Evolutionary conservation across 1,284 basidiomycete genomes (phyloP).

Genomic region (Ustanciosporium gigantosporum): DNA sequence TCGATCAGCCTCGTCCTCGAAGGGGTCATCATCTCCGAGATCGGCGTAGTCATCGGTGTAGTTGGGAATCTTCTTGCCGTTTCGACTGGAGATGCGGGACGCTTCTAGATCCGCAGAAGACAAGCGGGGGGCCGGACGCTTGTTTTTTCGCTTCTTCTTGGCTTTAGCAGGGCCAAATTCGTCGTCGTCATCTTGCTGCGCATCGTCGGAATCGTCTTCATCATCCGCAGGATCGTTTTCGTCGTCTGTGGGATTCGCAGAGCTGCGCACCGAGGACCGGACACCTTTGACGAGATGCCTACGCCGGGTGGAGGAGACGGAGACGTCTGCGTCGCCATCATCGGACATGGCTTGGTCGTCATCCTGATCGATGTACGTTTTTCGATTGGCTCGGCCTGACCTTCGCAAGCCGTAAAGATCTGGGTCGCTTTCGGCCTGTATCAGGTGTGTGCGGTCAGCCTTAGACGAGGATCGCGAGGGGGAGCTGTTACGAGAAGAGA

Average conservation of each 20-base stretch:
- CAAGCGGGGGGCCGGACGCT: slow-evolving; percentile 15
- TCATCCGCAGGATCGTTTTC: slow-evolving; percentile 64
- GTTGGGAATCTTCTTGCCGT: slow-evolving; percentile 53
- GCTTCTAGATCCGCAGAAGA: slow-evolving; percentile 41
- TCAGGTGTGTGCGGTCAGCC: slow-evolving; percentile 33
- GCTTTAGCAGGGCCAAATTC: slow-evolving; percentile 17
- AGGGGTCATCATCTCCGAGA: slow-evolving; percentile 56
- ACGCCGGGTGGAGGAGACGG: slow-evolving; percentile 24
- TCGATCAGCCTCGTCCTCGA: slow-evolving; percentile 52
- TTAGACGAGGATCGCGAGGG: slow-evolving; percentile 32
- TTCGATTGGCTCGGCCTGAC: slow-evolving; percentile 59
- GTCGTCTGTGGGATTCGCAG: slow-evolving; percentile 58
- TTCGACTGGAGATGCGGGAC: slow-evolving; percentile 49
- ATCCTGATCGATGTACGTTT: slow-evolving; percentile 33
- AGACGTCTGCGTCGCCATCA: slow-evolving; percentile 10
- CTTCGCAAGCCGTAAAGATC: slow-evolving; percentile 61
- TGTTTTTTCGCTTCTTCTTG: slow-evolving; percentile 17
- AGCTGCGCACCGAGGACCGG: slow-evolving; percentile 21
- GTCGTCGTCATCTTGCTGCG: slow-evolving; percentile 71
- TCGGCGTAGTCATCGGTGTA: slow-evolving; percentile 60
- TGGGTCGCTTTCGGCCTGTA: slow-evolving; percentile 52
- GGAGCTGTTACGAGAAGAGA: slow-evolving; percentile 25
- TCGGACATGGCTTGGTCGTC: slow-evolving; percentile 31
- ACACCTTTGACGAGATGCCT: slow-evolving; percentile 27
- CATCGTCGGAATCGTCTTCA: slow-evolving; percentile 68